phyloP scores from a whole-genome alignment of 108 stramenopile species.

The Conticribra guillardii region DNA sequence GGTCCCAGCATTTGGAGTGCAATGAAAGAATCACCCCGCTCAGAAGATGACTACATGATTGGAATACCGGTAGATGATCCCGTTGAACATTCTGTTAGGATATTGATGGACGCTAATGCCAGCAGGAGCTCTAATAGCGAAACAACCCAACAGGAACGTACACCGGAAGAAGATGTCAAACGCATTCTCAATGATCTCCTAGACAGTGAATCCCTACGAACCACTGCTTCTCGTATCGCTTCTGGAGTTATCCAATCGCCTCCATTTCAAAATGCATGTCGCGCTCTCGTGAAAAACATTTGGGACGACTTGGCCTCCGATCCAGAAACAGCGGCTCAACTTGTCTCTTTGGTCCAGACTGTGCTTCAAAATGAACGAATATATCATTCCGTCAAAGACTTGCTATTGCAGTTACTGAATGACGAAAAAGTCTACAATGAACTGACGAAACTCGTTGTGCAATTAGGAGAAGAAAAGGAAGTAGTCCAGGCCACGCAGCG shows the following conservation, averaged over 20 bases:
- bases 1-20: conserved; percentile 39
- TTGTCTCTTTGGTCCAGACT: conserved; percentile 66
- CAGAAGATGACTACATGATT: conserved; percentile 42
- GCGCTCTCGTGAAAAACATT: conserved; percentile 62
- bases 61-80: conserved; percentile 50
- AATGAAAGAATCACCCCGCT: conserved; percentile 33
- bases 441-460: conserved; percentile 64
- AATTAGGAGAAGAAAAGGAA: conserved; percentile 68
- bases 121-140: conserved; percentile 1
- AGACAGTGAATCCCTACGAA: conserved; percentile 38
- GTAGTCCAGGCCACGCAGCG: conserved; percentile 64
- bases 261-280: conserved; percentile 69
- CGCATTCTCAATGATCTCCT: conserved; percentile 45
- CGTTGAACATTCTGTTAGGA: conserved; percentile 48
- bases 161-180: conserved; percentile 53
- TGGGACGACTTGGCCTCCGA: conserved; percentile 80
- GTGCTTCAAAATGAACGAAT: conserved; percentile 76
- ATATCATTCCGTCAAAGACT: conserved; percentile 58
- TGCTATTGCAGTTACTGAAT: conserved; percentile 68
- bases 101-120: conserved; percentile 41
- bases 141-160: neutral
- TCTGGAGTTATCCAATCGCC: conserved; percentile 61
- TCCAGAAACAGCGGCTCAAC: conserved; percentile 71
- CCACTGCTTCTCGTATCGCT: conserved; percentile 47
- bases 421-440: conserved; percentile 80